Evolutionary conservation across 2,329 filamentous ascomycete genomes (phyloP).

Genomic region (Neoscytalidium dimidiatum): DNA sequence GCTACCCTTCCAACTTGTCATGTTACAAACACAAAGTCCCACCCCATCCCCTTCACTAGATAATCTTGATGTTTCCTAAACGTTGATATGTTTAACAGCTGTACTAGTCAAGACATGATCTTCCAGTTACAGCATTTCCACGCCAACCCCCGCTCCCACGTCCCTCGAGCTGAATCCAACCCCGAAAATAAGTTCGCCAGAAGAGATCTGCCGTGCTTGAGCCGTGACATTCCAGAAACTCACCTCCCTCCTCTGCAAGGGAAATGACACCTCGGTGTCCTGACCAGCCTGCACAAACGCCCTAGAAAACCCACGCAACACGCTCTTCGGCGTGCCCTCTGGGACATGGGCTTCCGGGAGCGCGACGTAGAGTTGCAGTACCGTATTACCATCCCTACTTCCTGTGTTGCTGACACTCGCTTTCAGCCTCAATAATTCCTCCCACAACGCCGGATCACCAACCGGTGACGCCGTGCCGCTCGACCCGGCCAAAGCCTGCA

Average conservation of each 20-base stretch:
- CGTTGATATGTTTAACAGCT: too few relatives aligned
- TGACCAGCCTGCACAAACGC: constrained; percentile 45
- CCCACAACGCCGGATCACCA: constrained; percentile 58
- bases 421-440: constrained; percentile 44
- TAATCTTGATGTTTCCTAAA: too few relatives aligned
- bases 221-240: constrained; percentile 51
- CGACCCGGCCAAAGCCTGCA: neutral
- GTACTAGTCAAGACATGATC: too few relatives aligned
- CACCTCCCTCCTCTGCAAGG: constrained; percentile 50
- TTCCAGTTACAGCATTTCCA: neutral
- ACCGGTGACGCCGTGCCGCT: constrained; percentile 50
- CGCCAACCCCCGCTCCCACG: neutral
- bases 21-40: too few relatives aligned
- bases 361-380: constrained; percentile 59
- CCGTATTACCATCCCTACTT: constrained; percentile 47
- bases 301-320: constrained; percentile 53
- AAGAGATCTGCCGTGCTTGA: constrained; percentile 45
- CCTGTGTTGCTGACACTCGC: constrained; percentile 56
- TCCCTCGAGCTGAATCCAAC: constrained; percentile 31
- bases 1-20: too few relatives aligned
- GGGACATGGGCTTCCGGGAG: constrained; percentile 33
- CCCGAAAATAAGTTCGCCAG: constrained; percentile 23
- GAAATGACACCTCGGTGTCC: constrained; percentile 45
- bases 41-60: too few relatives aligned
- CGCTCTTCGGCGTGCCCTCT: constrained; percentile 48